phyloP scores from a whole-genome alignment of 2,329 filamentous ascomycete genomes.

The Neofusicoccum cordaticola region DNA sequence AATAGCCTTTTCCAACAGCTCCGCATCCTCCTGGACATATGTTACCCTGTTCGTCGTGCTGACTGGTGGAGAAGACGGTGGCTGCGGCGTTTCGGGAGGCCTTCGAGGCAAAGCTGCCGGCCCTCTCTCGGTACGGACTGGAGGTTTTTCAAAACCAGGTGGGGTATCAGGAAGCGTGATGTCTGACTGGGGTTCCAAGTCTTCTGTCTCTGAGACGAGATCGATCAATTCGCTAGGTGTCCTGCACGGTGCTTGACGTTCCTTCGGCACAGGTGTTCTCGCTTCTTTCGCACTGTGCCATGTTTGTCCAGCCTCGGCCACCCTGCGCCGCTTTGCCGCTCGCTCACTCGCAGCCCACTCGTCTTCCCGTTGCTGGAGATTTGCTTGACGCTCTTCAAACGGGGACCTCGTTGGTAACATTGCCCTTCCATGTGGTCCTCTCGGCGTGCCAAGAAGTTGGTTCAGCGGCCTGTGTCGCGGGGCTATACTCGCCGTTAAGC shows the following conservation, averaged over 20 bases:
- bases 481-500: slow-evolving; percentile 19
- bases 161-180: slow-evolving; percentile 13
- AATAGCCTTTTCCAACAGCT: slow-evolving; percentile 9
- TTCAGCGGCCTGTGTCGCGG: slow-evolving; percentile 59
- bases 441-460: slow-evolving; percentile 63
- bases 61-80: slow-evolving; percentile 37
- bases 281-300: slow-evolving; percentile 24
- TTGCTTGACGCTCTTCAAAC: slow-evolving; percentile 53
- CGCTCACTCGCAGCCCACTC: slow-evolving; percentile 31
- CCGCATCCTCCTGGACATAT: slow-evolving; percentile 26
- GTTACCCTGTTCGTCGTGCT: slow-evolving; percentile 36
- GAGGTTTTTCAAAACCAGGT: neutral
- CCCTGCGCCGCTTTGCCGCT: slow-evolving; percentile 40
- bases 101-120: slow-evolving; percentile 2
- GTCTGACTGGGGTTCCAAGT: neutral
- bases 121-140: neutral
- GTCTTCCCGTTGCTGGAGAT: slow-evolving; percentile 22
- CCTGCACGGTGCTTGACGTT: neutral
- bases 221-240: slow-evolving; percentile 2
- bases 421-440: slow-evolving; percentile 62
- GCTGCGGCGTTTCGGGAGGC: slow-evolving; percentile 27
- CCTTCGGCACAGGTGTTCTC: slow-evolving; percentile 4
- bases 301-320: slow-evolving; percentile 18
- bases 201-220: slow-evolving; percentile 12
- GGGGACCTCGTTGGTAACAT: slow-evolving; percentile 59